Base-by-base conservation (phyloP, 768 basidiomycete species). In the Gloeophyllum trabeum region DNA sequence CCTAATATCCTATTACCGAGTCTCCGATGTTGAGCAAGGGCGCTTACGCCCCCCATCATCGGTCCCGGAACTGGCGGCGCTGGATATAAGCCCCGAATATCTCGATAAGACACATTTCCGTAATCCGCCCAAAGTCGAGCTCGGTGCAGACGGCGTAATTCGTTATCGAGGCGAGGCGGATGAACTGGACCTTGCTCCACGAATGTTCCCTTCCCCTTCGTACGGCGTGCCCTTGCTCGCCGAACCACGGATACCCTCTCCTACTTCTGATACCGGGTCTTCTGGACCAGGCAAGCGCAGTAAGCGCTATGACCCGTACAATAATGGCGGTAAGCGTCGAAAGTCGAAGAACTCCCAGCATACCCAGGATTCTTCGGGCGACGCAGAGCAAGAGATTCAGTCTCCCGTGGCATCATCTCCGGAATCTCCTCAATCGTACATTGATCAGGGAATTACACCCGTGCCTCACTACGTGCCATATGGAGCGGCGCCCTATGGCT, bases 1-100 rank as follows among this genome's bases (percentile, higher is more conserved):
- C 58, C 73, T 96, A 43, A 87, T 97, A 40, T 92, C 90, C 4
- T 97, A 97, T 65, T 97, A 96, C 68, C 82, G 81, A 51, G 73
- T 93, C 41, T 82, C 88, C 47, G 94, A 98, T 57, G 90, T 96
- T 22, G 76, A 87, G 43, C 76, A 78, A 37, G 93, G 92, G 12
- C 81, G 89, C 23, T 75, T 98, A 10, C 81, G 90, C 25, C 73
- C 85, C 0, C 93, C 94, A 0, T 93, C 89, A 0, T 82, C 87
- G 2, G 67, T 93, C 0, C 85, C 89, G 1, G 91, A 97, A 58
- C 72, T 98, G 18, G 81, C 81, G 0, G 75, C 83, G 0, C 71
- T 97, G 22, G 84, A 87, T 47, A 93, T 97, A 56, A 81, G 78
- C 47, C 78, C 83, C 4, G 81, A 87, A 50, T 92, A 92, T 51